Percentiles rank a stretch among this genome's conserved stretches.
phyloP scores from a whole-genome alignment of 2,329 filamentous ascomycete species.

The Cladosporium phlei region DNA sequence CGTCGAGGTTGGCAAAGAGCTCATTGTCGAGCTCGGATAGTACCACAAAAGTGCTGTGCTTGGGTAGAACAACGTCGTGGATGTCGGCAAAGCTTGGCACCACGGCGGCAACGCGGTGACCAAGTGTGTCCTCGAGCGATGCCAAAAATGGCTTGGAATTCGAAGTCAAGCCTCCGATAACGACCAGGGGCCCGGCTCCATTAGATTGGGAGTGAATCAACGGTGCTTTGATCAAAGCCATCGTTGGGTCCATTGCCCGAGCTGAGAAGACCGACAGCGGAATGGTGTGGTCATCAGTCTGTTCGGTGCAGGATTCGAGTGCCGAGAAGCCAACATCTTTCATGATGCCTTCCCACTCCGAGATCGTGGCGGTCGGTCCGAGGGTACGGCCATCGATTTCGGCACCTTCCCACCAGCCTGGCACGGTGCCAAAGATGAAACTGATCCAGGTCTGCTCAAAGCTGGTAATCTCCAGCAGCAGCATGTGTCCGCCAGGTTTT shows the following conservation, averaged over 20 bases:
- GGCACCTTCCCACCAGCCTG: constrained; percentile 34
- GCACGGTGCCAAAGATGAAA: constrained; percentile 27
- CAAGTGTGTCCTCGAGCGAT: neutral
- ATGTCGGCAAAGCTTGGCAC: neutral
- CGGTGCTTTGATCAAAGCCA: neutral
- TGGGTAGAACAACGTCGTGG: neutral
- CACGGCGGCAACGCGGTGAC: neutral
- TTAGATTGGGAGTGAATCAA: neutral
- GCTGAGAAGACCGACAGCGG: constrained; percentile 2
- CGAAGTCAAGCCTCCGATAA: neutral
- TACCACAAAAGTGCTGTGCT: constrained; percentile 17
- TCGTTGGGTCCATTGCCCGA: constrained; percentile 11
- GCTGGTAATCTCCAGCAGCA: constrained; percentile 26
- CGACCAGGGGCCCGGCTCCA: neutral
- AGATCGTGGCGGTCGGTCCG: constrained; percentile 27
- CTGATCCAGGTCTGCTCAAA: neutral
- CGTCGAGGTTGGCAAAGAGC: constrained; percentile 16
- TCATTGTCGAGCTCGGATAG: constrained; percentile 19
- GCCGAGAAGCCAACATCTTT: constrained; percentile 33
- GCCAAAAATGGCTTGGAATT: neutral
- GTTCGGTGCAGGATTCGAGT: constrained; percentile 22
- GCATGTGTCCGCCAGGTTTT: constrained; percentile 25
- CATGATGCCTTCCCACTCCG: constrained; percentile 33
- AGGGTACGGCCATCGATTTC: constrained; percentile 27
- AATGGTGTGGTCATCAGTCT: constrained; percentile 1